phyloP scores from a whole-genome alignment of 2,329 filamentous ascomycete species.

The Diatrype stigma region DNA sequence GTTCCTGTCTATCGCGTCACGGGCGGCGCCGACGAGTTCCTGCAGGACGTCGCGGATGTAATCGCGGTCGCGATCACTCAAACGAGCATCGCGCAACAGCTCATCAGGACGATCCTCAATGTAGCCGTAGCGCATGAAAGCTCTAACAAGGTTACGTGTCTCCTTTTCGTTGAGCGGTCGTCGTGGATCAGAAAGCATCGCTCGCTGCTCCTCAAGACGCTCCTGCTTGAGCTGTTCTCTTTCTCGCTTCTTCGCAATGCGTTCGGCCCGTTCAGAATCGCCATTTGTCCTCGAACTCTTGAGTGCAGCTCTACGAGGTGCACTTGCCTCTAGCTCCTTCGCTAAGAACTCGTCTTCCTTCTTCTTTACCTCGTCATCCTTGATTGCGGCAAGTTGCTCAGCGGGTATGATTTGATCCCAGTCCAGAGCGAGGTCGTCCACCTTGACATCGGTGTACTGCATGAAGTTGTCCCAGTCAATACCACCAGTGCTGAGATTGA shows the following conservation, averaged over 20 bases:
- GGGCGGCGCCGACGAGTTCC: conserved; percentile 62
- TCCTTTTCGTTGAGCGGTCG: conserved; percentile 92
- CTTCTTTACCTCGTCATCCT: conserved; percentile 80
- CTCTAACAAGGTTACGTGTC: conserved; percentile 83
- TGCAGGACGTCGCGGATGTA: conserved; percentile 72
- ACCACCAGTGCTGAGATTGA: conserved; percentile 84
- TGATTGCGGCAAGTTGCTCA: conserved; percentile 84
- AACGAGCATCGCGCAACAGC: conserved; percentile 79
- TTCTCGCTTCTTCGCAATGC: conserved; percentile 62
- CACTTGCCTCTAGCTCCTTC: conserved; percentile 78
- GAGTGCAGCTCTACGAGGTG: conserved; percentile 69
- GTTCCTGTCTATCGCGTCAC: conserved; percentile 60
- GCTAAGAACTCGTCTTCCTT: conserved; percentile 79
- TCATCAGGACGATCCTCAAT: conserved; percentile 86
- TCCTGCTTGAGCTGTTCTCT: conserved; percentile 65
- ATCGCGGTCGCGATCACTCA: conserved; percentile 77
- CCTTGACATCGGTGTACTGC: conserved; percentile 96
- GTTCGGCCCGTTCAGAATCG: conserved; percentile 60
- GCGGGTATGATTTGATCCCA: conserved; percentile 99
- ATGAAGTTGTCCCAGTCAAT: conserved; percentile 88
- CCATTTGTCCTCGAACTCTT: conserved; percentile 48
- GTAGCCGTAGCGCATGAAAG: conserved; percentile 86
- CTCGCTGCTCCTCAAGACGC: conserved; percentile 69
- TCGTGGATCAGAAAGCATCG: conserved; percentile 74
- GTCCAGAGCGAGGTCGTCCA: conserved; percentile 72